Conservation (phyloP, 257 asterid species). For the Galeopsis tetrahit region DNA sequence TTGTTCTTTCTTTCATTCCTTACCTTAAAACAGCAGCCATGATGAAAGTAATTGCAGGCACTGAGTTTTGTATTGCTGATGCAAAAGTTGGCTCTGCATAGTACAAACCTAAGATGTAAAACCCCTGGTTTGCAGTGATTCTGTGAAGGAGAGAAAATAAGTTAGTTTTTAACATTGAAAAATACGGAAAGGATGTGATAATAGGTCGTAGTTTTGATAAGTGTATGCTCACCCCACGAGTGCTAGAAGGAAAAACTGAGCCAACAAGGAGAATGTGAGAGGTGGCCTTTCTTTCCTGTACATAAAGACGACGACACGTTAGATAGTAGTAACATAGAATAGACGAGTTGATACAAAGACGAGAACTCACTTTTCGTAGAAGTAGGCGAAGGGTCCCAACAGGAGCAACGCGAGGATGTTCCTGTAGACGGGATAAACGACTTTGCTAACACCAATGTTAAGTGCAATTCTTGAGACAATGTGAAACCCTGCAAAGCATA, state of each 20-base stretch:
- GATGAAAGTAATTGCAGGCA: slow-evolving; percentile 79
- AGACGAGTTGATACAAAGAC: neutral
- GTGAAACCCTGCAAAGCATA: slow-evolving; percentile 85
- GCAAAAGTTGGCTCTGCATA: slow-evolving; percentile 87
- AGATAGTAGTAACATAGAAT: neutral
- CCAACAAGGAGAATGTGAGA: slow-evolving; percentile 73
- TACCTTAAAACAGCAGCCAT: slow-evolving; percentile 67
- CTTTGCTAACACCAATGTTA: slow-evolving; percentile 84
- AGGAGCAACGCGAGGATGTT: slow-evolving; percentile 71
- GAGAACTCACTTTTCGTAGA: slow-evolving; percentile 66
- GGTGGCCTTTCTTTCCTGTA: slow-evolving; percentile 87
- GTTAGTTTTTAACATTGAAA: neutral
- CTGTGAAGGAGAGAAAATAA: slow-evolving; percentile 34
- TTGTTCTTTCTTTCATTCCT: neutral
- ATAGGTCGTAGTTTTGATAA: neutral
- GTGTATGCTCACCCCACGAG: slow-evolving; percentile 61
- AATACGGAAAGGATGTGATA: too few species aligned
- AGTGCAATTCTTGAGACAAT: slow-evolving; percentile 89
- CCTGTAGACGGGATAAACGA: slow-evolving; percentile 84
- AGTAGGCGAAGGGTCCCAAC: slow-evolving; percentile 82
- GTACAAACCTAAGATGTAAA: slow-evolving; percentile 74
- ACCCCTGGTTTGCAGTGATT: slow-evolving; percentile 89
- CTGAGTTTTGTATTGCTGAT: slow-evolving; percentile 90
- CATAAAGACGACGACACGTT: neutral
- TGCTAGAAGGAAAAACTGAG: slow-evolving; percentile 79